Percentiles rank a stretch among this genome's conserved stretches.
Conservation (phyloP, 345 rosid species). For the Euphorbia pulcherrima region DNA sequence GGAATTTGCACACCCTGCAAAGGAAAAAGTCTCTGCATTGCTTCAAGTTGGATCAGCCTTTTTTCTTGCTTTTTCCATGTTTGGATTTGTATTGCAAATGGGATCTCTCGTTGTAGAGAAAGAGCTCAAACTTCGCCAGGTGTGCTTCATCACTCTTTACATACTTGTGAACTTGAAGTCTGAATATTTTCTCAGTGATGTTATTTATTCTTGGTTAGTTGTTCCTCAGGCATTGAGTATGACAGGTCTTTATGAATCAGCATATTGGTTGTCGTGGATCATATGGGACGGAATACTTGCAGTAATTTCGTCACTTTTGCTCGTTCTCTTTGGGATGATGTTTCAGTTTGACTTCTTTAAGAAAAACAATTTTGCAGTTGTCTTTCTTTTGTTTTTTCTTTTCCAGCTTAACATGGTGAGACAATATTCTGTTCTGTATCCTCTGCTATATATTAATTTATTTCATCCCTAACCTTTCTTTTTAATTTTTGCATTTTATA, state of each 20-base stretch:
- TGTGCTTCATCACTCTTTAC: constrained; percentile 17
- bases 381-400: constrained; percentile 76
- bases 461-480: constrained; percentile 11
- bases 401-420: constrained; percentile 84
- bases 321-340: constrained; percentile 85
- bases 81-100: constrained; percentile 79
- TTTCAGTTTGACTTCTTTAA: constrained; percentile 86
- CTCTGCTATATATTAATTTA: neutral
- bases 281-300: constrained; percentile 71
- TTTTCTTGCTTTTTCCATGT: constrained; percentile 89
- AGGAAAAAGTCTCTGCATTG: constrained; percentile 39
- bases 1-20: constrained; percentile 83
- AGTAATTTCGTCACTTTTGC: constrained; percentile 64
- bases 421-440: neutral
- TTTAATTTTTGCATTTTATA: constrained; percentile 20
- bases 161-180: neutral
- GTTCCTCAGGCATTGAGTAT: constrained; percentile 68
- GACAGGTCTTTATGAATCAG: constrained; percentile 87
- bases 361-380: constrained; percentile 68
- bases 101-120: constrained; percentile 73
- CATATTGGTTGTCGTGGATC: constrained; percentile 89
- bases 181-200: neutral
- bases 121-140: constrained; percentile 98
- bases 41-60: constrained; percentile 61
- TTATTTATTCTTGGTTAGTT: neutral